phyloP scores from a whole-genome alignment of 768 basidiomycete species.

The Amanita pallidorosea region DNA sequence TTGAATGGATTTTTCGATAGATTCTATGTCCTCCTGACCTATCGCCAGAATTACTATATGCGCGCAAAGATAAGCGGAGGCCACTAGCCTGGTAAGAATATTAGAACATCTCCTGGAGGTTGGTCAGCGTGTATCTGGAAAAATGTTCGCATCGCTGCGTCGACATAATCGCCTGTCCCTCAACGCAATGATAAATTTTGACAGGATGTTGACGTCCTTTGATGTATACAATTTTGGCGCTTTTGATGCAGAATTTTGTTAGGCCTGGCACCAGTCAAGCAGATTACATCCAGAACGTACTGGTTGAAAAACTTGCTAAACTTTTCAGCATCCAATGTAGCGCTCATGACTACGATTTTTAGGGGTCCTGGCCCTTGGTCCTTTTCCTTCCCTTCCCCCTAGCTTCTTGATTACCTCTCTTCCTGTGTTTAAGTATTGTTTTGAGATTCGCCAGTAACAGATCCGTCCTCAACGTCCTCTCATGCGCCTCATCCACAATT shows the following conservation, averaged over 20 bases:
- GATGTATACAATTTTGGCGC: slow-evolving; percentile 83
- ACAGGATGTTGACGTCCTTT: slow-evolving; percentile 93
- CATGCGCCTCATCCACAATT: slow-evolving; percentile 95
- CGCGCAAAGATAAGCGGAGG: not conserved
- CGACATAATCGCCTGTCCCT: slow-evolving; percentile 77
- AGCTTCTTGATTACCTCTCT: slow-evolving; percentile 20
- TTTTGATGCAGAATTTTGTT: slow-evolving; percentile 17
- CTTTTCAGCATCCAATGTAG: slow-evolving; percentile 91
- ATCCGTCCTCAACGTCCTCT: slow-evolving; percentile 90
- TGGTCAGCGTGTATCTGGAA: slow-evolving; percentile 85
- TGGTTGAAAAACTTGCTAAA: slow-evolving; percentile 82
- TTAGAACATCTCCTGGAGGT: slow-evolving; percentile 79
- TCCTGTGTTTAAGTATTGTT: slow-evolving; percentile 61
- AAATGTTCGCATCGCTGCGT: slow-evolving; percentile 85
- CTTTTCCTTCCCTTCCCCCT: slow-evolving; percentile 33
- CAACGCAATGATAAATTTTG: slow-evolving; percentile 65
- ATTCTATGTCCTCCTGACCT: slow-evolving; percentile 98
- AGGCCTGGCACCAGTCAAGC: not conserved
- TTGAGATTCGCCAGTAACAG: slow-evolving; percentile 88
- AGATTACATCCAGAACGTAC: slow-evolving; percentile 32
- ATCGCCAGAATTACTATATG: not conserved
- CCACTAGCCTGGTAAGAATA: slow-evolving; percentile 76
- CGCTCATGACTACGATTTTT: slow-evolving; percentile 95
- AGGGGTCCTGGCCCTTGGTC: slow-evolving; percentile 44
- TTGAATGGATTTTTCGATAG: slow-evolving; percentile 64